These are phyloP conservation scores for Rhododendron griersonianum DNA, from an alignment of 148 eudicot genomes.

Conservation along the genomic window DNA sequence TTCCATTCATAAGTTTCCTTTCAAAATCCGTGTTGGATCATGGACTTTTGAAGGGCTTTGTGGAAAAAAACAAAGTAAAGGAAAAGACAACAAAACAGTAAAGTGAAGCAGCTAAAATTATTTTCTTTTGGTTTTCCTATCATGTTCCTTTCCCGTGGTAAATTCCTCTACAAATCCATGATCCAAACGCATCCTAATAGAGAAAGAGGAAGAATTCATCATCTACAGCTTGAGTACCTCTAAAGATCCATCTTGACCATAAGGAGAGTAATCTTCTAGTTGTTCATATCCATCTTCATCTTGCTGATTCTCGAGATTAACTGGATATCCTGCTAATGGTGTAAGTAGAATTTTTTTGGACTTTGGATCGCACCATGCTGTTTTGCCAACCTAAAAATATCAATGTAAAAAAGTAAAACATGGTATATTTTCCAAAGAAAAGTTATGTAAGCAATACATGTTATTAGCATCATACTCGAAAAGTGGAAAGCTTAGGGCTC, in stretches of 20 bases:
- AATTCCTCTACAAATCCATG: background rate
- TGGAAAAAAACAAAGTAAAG: background rate
- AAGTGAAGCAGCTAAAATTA: background rate
- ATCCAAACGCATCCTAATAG: background rate
- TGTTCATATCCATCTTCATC: slow-evolving; percentile 46
- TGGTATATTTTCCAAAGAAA: background rate
- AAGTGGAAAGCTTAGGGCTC: slow-evolving; percentile 80
- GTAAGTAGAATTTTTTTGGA: slow-evolving; percentile 46
- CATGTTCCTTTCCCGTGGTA: background rate
- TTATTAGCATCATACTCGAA: slow-evolving; percentile 32
- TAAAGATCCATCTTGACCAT: slow-evolving; percentile 85
- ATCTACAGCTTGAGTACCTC: slow-evolving; percentile 56
- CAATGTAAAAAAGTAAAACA: background rate
- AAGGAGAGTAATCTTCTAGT: slow-evolving; percentile 45
- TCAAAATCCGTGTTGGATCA: background rate
- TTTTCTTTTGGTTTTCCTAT: background rate
- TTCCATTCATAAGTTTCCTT: background rate
- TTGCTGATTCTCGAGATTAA: slow-evolving; percentile 30
- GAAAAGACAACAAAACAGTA: background rate
- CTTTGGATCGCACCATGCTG: slow-evolving; percentile 36
- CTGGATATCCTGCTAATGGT: slow-evolving; percentile 69
- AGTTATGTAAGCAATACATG: background rate
- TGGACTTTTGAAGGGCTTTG: background rate
- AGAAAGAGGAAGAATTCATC: background rate
- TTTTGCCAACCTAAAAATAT: slow-evolving; percentile 61